Base-by-base conservation (phyloP, 192 early-diverging fungal species). In the Backusella psychrophila region DNA sequence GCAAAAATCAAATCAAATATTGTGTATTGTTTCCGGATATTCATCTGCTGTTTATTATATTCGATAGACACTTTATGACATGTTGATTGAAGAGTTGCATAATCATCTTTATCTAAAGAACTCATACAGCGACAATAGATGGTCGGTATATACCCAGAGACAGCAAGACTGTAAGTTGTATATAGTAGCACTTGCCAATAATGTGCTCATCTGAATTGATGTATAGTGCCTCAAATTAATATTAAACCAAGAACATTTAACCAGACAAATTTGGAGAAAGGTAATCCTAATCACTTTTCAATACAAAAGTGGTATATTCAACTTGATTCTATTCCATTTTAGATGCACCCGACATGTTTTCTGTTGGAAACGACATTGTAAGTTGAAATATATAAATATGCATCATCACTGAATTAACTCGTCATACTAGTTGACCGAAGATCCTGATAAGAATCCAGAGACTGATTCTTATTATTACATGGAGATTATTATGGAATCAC, bases 51-150 rank as follows among this genome's bases (percentile, higher is more conserved):
- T 33, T 33, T 33, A 3, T 14, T 14, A 0, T 49, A 3, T 33
- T 33, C 33, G 12, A 44, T 80, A 90, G 89, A 75, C 80, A 2
- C 75, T 91, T 59, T 82, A 89, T 26, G 91, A 91, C 67, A 80
- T 85, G 11, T 83, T 93, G 11, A 88, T 93, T 44, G 93, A 93
- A 67, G 92, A 94, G 70, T 84, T 94, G 39, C 92, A 93, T 56
- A 93, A 88, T 77, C 91, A 93, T 77, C 78, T 94, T 7, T 94
- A 94, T 82, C 75, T 94, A 1, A 94, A 93, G 52, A 93, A 90
- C 41, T 87, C 90, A 14, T 93, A 93, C 72, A 92, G 91, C 71
- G 92, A 92, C 71, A 90, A 86, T 80, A 77, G 84, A 69, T 90
- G 89, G 89, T 75, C 80, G 2, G 78, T 77, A 46, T 90, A 90